Base-by-base conservation (phyloP, 441 rosid species). In the Francoa sonchifolia region DNA sequence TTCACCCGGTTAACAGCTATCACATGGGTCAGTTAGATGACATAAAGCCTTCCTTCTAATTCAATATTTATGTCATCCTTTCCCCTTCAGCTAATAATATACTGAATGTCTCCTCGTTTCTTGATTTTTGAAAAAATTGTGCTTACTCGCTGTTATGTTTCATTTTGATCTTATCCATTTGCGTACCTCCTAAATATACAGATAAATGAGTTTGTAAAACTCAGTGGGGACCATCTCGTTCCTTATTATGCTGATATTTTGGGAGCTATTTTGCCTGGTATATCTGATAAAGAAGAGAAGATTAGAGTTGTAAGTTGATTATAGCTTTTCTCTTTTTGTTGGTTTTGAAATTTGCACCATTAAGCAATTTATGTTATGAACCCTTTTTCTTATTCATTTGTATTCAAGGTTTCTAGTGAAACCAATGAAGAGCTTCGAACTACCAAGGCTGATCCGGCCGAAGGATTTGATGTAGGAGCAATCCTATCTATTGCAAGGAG, bases 141-240 rank as follows among this genome's bases (percentile, higher is more conserved):
- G n/a, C n/a, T n/a, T n/a, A n/a, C n/a, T n/a, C n/a, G n/a, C n/a
- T n/a, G n/a, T n/a, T n/a, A n/a, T n/a, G n/a, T n/a, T n/a, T n/a
- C n/a, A n/a, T n/a, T n/a, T n/a, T n/a, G 3, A 22, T 19, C 21
- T 31, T 40, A 19, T 36, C 14, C 23, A n/a, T 19, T 36, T 19
- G 40, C 12, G 36, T 44, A 12, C 42, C 32, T 42, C 6, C 45
- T 50, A 14, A 37, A 19, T 44, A 14, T 69, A 54, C 82, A 93
- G 99, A 84, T 93, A 61, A 88, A 82, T 55, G 99, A 93, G 68
- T 93, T 93, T 71, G 96, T 93, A 50, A 93, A 84, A 82, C 97
- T 93, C 43, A 97, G 97, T 19, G 97, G 99, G 36, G 97, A 93
- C 62, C 96, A 84, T 72, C 97, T 93, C 25, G 77, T 93, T 62